Evolutionary conservation across 1,284 basidiomycete species (phyloP), one percentile per base, ranked within the genome.

Genomic region (Malassezia brasiliensis): DNA sequence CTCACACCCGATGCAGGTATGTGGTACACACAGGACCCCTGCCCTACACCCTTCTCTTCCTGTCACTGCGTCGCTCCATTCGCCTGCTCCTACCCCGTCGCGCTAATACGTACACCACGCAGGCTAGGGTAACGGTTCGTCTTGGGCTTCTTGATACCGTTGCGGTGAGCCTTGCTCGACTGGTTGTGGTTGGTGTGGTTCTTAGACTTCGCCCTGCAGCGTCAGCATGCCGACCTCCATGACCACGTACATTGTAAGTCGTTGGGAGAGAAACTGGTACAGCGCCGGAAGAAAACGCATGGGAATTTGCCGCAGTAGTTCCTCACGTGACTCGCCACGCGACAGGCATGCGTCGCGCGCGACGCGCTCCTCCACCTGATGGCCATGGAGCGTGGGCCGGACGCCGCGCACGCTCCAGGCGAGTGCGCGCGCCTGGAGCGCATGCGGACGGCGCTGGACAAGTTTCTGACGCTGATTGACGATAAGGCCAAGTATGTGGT

Each of bases 161-260:
- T 98, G 66, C 87, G 84, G 83, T 98, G 93, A 72, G 93, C 90
- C 83, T 90, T 90, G 78, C 82, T 82, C 81, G 72, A 86, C 68
- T 62, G 59, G 57, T 60, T 76, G 66, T 67, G 69, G 60, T 71
- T 65, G 45, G 68, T 67, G 52, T 66, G 66, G 67, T 70, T 70
- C 68, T 70, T 70, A 49, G 65, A 67, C 68, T 70, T 70, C 53
- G 68, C 66, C 68, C 66, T 70, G 57, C 46, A 22, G 14, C 12
- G 53, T 50, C 25, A 57, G 50, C 50, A 28, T 40, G 9, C 4
- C 42, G 5, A 15, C 28, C 6, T 9, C 25, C 12, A 25, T 5
- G 12, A 20, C 28, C 9, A 56, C 54, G 15, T 35, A 56, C 54
- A 56, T 56, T 39, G 35, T 56, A 45, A 42, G 40, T 42, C 40